Evolutionary conservation across 148 eudicot genomes (phyloP).

Genomic region (Pouteria glomerata): DNA sequence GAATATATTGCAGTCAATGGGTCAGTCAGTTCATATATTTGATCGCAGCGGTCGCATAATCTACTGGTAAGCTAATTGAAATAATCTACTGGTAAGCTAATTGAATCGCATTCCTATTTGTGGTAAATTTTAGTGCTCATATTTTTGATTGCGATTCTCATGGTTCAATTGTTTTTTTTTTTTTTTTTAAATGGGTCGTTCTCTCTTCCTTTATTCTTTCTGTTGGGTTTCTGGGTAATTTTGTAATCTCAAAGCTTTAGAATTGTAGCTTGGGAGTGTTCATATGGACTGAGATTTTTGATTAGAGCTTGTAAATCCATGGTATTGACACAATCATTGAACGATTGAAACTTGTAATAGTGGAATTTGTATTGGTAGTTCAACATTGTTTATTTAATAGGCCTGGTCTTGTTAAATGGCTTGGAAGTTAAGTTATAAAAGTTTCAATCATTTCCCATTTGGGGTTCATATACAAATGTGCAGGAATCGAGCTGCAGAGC

Average conservation of each 20-base stretch:
- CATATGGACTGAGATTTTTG: background rate
- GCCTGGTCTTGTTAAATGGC: background rate
- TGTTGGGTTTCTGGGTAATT: background rate
- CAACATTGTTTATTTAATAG: background rate
- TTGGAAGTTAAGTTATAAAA: background rate
- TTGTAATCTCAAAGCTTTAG: background rate
- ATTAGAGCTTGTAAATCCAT: background rate
- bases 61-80: slow-evolving; percentile 76
- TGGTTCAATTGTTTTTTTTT: background rate
- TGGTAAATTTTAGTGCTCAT: too few relatives aligned
- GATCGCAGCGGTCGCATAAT: slow-evolving; percentile 47
- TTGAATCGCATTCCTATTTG: background rate
- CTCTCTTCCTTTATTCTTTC: too few relatives aligned
- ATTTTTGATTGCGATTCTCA: background rate
- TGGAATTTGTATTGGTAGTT: background rate
- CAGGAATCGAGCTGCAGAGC: slow-evolving; percentile 88
- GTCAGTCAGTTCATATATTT: slow-evolving; percentile 80
- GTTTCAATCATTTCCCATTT: slow-evolving; percentile 1
- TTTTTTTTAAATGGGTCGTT: too few relatives aligned
- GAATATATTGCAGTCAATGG: slow-evolving; percentile 89
- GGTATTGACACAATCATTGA: background rate
- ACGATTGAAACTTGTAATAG: background rate
- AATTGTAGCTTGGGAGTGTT: background rate
- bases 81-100: slow-evolving; percentile 73
- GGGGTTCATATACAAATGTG: slow-evolving; percentile 23